Base-by-base conservation (phyloP, 768 basidiomycete genomes). In the Mycena filopes region DNA sequence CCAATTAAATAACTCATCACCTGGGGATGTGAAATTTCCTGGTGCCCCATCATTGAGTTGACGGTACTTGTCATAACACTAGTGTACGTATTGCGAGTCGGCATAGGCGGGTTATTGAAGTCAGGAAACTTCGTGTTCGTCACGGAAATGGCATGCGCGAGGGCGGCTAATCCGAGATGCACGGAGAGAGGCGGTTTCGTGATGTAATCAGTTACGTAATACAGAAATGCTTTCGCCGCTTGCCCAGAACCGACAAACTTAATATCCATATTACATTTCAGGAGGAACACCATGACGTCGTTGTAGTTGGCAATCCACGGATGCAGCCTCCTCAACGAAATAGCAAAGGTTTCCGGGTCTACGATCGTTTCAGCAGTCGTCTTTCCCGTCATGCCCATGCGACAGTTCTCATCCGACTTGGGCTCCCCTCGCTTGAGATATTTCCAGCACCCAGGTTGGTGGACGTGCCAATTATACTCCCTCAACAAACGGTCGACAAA, bases 201-300 rank as follows among this genome's bases (percentile, higher is more conserved):
- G 20, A 78, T 74, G 49, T 78, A 78, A 60, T 78, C 77, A 1
- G 77, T 77, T 3, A 78, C 64, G 33, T 78, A 78, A 48, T 70
- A 76, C n/a, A 78, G 31, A 4, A 75, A 65, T 0, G 75, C 76
- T 41, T 75, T 77, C 7, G 76, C 74, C 1, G 71, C 71, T 23
- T 70, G 54, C 0, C 77, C 75, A 0, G 73, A 76, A 3, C 71
- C 70, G 13, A 78, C 75, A 40, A 61, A 74, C 48, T 76, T 74
- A 16, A 74, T 71, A 43, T 76, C 75, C 63, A 73, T 73, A 21
- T 76, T 74, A 40, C 62, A 73, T 11, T 70, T 50, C 59, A 71
- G 36, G 16, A 76, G 41, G 40, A 60, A 68, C 63, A 62, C 61
- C 41, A 63, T 45, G 0, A 63, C 4, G 31, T 66, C 46, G n/a